phyloP scores from a whole-genome alignment of 208 protist genomes.

The Trypanosoma avium region DNA sequence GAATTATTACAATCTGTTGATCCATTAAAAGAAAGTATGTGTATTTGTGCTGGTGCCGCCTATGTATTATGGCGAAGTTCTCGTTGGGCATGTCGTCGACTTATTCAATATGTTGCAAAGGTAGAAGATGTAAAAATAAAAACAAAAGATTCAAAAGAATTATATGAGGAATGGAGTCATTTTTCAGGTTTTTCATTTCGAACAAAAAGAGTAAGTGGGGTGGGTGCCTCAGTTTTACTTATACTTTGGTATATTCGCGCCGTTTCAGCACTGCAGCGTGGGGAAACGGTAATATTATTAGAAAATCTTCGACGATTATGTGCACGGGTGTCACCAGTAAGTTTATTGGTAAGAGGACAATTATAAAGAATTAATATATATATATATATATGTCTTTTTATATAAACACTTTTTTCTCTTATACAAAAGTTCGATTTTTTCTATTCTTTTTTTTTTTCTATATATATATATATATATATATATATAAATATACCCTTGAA shows the following conservation, averaged over 20 bases:
- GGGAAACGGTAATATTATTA: conserved; percentile 39
- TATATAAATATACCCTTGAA: no score
- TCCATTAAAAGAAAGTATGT: conserved; percentile 57
- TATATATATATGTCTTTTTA: neutral
- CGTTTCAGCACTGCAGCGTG: conserved; percentile 55
- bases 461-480: no score
- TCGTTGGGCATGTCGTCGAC: conserved; percentile 29
- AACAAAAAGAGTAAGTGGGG: conserved; percentile 27
- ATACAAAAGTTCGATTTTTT: neutral
- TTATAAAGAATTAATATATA: no score
- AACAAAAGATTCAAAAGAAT: conserved; percentile 11
- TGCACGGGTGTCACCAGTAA: conserved; percentile 42
- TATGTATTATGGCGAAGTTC: conserved; percentile 69
- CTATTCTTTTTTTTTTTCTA: no score
- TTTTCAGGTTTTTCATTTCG: neutral
- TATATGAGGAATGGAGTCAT: conserved; percentile 5
- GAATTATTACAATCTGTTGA: conserved; percentile 38
- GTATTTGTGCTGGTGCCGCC: conserved; percentile 56
- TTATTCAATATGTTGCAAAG: conserved; percentile 34
- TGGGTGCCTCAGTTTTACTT: conserved; percentile 44
- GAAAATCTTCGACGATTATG: conserved; percentile 44
- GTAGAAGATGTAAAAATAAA: neutral
- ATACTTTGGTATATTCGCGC: conserved; percentile 58
- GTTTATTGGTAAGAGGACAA: conserved; percentile 31
- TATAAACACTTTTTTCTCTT: neutral